Evolutionary conservation across 140 eudicot species (phyloP), one percentile per base, ranked within the genome.

Genomic region (Senecio squalidus): DNA sequence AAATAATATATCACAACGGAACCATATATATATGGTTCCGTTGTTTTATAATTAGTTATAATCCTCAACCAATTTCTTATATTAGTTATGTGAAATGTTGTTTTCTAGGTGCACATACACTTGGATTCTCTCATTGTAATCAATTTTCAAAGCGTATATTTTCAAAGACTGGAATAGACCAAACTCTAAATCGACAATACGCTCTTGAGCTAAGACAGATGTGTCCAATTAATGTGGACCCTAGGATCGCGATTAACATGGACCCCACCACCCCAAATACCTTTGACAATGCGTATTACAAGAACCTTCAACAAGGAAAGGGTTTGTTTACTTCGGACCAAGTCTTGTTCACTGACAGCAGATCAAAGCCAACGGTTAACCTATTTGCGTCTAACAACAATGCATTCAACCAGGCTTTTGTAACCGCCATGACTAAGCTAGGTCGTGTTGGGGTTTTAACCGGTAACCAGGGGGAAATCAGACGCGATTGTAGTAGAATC

Each of bases 41-140:
- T 30, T 3, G 36, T 30, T 30, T 30, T 30, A 30, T 30, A 30
- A 4, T 0, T 30, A 30, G 9, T n/a, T n/a, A n/a, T n/a, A n/a
- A n/a, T n/a, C n/a, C n/a, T n/a, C n/a, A n/a, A n/a, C n/a, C n/a
- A n/a, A n/a, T 36, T 36, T 36, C 5, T 11, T 36, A 36, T 9
- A 31, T 13, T 29, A 15, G 25, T n/a, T 2, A 49, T 72, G 33
- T 26, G 6, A 14, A 39, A 23, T 22, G 0, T 6, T 21, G 9
- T 47, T 14, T 47, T 66, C 25, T 47, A 83, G 94, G 86, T 7
- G 94, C 89, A 23, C 94, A 85, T 62, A 74, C 94, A 3, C 51
- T 85, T 9, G 94, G 89, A 15, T 78, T 85, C 66, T 69, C 94
- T 9, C 94, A 85, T 71, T 85, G 94, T 70, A n/a, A 31, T 55